Conservation (phyloP, 352 stramenopile species). For the Phytophthora quininea region DNA sequence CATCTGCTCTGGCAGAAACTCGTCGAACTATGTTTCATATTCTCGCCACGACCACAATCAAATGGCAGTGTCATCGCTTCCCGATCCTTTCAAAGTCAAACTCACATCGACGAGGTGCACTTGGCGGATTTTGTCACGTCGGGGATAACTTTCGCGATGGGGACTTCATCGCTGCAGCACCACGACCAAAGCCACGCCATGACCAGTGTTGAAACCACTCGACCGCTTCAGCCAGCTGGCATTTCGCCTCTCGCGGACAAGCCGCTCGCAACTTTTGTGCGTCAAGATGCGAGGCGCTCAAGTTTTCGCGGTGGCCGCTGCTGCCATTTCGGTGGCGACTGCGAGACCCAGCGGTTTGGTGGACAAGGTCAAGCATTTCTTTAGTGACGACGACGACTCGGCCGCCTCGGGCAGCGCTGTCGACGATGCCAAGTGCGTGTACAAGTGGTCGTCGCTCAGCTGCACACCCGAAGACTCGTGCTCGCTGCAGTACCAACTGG, state of each 20-base stretch:
- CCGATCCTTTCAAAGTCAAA: constrained; percentile 2
- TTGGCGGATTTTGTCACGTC: not conserved
- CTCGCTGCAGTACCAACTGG: constrained; percentile 33
- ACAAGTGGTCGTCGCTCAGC: constrained; percentile 64
- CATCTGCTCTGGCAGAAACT: not conserved
- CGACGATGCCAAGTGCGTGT: constrained; percentile 31
- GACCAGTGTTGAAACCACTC: too few relatives aligned
- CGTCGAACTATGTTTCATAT: not conserved
- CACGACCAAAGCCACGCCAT: too few relatives aligned
- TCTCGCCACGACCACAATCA: not conserved
- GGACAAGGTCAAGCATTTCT: constrained; percentile 21
- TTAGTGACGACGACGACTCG: constrained; percentile 13
- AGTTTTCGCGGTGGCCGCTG: not conserved
- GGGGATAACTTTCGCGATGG: not conserved
- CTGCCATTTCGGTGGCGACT: constrained; percentile 5
- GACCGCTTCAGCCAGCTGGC: not conserved
- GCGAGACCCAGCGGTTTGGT: constrained; percentile 7
- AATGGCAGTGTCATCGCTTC: not conserved
- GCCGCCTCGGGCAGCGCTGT: constrained; percentile 32
- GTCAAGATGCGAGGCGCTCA: constrained; percentile 2
- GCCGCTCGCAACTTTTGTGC: not conserved
- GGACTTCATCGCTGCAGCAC: not conserved
- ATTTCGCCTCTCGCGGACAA: not conserved
- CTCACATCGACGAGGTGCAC: not conserved
- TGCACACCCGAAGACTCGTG: constrained; percentile 26